Conservation (phyloP, 1,284 basidiomycete genomes). For the Boletus mariae region DNA sequence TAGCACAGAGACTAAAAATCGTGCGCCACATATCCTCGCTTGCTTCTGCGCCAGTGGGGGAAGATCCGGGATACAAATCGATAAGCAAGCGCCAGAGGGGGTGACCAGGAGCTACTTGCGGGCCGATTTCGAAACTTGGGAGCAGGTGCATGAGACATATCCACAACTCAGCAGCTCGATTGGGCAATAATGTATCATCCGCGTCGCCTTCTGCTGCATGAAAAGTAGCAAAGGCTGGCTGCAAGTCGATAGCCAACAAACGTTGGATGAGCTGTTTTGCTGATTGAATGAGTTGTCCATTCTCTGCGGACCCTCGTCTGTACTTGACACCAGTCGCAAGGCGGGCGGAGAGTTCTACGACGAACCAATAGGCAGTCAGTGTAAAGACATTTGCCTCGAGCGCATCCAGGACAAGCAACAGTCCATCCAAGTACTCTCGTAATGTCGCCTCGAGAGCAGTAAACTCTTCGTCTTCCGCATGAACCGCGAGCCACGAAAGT, state of each 20-base stretch:
- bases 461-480: conserved; percentile 34
- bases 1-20: conserved; percentile 65
- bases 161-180: conserved; percentile 68
- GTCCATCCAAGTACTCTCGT: conserved; percentile 37
- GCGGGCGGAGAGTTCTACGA: conserved; percentile 55
- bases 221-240: conserved; percentile 44
- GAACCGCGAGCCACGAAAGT: conserved; percentile 41
- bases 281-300: conserved; percentile 27
- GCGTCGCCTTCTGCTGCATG: conserved; percentile 36
- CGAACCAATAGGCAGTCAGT: conserved; percentile 56
- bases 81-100: conserved; percentile 48
- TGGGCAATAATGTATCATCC: conserved; percentile 30
- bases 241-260: conserved; percentile 55
- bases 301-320: conserved; percentile 26
- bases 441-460: conserved; percentile 33
- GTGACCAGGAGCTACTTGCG: conserved; percentile 27
- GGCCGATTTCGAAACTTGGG: conserved; percentile 15
- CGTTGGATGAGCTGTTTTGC: conserved; percentile 42
- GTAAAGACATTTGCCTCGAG: conserved; percentile 34
- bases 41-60: conserved; percentile 42
- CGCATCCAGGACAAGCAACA: conserved; percentile 41
- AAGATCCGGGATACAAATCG: conserved; percentile 32
- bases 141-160: conserved; percentile 66
- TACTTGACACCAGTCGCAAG: conserved; percentile 26
- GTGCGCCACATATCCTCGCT: conserved; percentile 75